Conservation (phyloP, 164 flowering plant species). For the Aristolochia californica region DNA sequence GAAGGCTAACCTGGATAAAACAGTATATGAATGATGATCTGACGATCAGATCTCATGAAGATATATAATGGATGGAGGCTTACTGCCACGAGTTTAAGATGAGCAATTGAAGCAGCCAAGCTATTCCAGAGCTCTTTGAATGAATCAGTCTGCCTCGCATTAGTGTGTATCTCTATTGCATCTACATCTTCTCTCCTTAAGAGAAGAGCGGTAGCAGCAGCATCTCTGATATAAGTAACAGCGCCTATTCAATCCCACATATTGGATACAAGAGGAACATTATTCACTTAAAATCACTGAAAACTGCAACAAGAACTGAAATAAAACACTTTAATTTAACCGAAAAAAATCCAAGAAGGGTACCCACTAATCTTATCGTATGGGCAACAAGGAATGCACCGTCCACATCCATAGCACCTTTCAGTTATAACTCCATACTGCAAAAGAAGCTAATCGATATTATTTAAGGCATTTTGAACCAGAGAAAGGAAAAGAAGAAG, state of each 20-base stretch:
- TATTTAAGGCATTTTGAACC: neutral
- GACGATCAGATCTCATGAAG: no score
- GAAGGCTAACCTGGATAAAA: conserved; percentile 64
- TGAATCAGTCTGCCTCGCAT: conserved; percentile 43
- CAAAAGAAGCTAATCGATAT: conserved; percentile 4
- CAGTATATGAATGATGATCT: neutral
- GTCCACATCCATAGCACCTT: conserved; percentile 92
- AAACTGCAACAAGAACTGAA: no score
- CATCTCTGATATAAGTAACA: conserved; percentile 51
- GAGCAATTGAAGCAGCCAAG: conserved; percentile 36
- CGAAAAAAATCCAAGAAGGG: neutral
- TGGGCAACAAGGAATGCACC: conserved; percentile 76
- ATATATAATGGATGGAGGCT: conserved; percentile 9
- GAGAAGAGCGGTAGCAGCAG: conserved; percentile 47
- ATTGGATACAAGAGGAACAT: neutral
- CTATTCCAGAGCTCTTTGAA: conserved; percentile 49
- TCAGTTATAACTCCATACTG: conserved; percentile 68
- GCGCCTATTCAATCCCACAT: conserved; percentile 25
- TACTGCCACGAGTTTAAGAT: conserved; percentile 65
- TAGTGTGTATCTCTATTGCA: conserved; percentile 81
- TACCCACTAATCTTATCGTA: conserved; percentile 73
- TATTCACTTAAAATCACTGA: no score
- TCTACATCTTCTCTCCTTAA: conserved; percentile 51
- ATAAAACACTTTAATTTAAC: no score
- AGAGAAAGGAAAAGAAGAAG: neutral